phyloP scores from a whole-genome alignment of 2,329 filamentous ascomycete genomes.

The Dactylonectria macrodidyma region DNA sequence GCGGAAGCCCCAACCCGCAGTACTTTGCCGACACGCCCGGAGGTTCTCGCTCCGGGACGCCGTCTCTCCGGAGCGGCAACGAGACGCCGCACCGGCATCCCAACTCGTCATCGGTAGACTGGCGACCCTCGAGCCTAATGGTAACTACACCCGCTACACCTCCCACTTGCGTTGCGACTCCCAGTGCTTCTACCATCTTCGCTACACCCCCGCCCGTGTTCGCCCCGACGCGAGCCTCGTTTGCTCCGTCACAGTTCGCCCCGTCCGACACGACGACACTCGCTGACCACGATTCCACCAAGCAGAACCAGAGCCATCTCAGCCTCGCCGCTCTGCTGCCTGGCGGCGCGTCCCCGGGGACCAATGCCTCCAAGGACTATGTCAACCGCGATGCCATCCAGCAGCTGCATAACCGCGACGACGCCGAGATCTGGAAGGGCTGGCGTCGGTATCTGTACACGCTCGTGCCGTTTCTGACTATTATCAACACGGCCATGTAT shows the following conservation, averaged over 20 bases:
- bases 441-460: conserved; percentile 59
- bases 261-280: conserved; percentile 32
- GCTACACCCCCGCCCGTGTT: no score
- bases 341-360: conserved; percentile 45
- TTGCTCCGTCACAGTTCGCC: neutral
- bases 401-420: conserved; percentile 59
- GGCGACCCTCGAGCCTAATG: conserved; percentile 50
- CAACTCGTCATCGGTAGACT: conserved; percentile 49
- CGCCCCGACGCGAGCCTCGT: no score
- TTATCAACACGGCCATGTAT: conserved; percentile 60
- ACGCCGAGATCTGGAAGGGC: conserved; percentile 61
- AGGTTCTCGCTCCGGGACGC: conserved; percentile 47
- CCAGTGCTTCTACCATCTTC: no score
- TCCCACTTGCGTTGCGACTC: no score
- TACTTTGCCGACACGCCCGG: conserved; percentile 44
- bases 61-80: conserved; percentile 45
- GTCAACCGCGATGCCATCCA: conserved; percentile 53
- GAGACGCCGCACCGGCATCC: conserved; percentile 36
- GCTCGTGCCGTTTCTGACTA: conserved; percentile 56
- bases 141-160: conserved; percentile 35
- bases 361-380: conserved; percentile 49
- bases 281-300: conserved; percentile 40
- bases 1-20: conserved; percentile 43
- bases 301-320: conserved; percentile 59
- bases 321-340: conserved; percentile 59